A percentile compares a stretch with the other conserved stretches of the same genome.
These are phyloP conservation scores for Apiospora kogelbergensis DNA, from an alignment of 2,329 filamentous ascomycete genomes.

Conservation along the genomic window DNA sequence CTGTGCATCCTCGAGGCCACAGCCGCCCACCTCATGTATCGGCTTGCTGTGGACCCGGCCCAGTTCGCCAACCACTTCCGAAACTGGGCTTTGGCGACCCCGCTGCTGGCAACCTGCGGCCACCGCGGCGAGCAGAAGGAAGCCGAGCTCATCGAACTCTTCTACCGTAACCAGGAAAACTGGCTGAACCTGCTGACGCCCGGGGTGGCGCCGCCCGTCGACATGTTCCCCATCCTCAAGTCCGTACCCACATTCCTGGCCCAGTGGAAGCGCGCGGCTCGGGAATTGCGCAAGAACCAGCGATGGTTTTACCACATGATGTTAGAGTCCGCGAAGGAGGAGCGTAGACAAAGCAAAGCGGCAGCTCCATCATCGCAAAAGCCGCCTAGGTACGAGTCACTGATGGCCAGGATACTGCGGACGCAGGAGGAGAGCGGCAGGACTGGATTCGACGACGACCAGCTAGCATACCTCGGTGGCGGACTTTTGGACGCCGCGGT, in stretches of 20 bases:
- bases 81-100: conserved; percentile 10
- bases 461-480: conserved; percentile 18
- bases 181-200: conserved; percentile 14
- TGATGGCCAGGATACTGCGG: conserved; percentile 14
- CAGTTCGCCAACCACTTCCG: conserved; percentile 10
- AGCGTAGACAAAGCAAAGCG: neutral
- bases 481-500: conserved; percentile 20
- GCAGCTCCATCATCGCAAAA: neutral
- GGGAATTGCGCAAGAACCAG: conserved; percentile 10
- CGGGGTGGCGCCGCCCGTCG: conserved; percentile 14
- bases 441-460: conserved; percentile 14
- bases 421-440: conserved; percentile 13
- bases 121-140: conserved; percentile 10
- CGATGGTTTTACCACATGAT: conserved; percentile 13
- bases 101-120: conserved; percentile 13
- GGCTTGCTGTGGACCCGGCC: conserved; percentile 8
- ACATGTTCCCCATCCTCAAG: conserved; percentile 15
- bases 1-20: conserved; percentile 11
- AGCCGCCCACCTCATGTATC: conserved; percentile 10
- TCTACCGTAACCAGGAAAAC: conserved; percentile 14
- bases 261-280: conserved; percentile 13
- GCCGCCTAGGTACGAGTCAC: neutral
- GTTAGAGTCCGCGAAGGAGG: conserved; percentile 13
- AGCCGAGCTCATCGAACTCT: neutral
- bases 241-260: conserved; percentile 13